Base-by-base conservation (phyloP, 352 stramenopile genomes). In the Phytophthora aleatoria region DNA sequence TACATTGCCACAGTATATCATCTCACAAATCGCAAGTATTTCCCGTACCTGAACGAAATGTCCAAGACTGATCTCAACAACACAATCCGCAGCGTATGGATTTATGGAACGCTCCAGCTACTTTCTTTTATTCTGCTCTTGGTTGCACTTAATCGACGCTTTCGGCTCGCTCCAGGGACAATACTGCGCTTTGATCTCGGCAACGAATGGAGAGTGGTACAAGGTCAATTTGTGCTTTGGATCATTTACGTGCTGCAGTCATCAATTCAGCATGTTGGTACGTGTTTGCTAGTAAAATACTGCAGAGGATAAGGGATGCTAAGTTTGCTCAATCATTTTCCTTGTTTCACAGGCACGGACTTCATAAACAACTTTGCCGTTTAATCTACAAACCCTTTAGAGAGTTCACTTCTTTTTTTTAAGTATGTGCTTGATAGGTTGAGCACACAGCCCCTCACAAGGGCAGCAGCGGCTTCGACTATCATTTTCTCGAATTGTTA, bases 201-300 rank as follows among this genome's bases (percentile, higher is more conserved):
- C 16, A 64, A 52, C 12, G 61, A 83, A 33, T 75, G 64, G 61
- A 35, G 38, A 30, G 43, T 66, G 20, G 58, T 79, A 1, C 74
- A 83, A 59, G 36, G 50, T 4, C 54, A 74, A 38, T 60, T 74
- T 12, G 47, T 76, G 24, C 58, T 81, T n/a, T 81, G 69, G 69
- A 61, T 78, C 15, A 56, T 76, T 31, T 73, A 72, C 49, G 57
- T 73, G 42, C 43, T 81, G 16, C 65, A 76, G 42, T 70, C 57
- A 15, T 64, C 67, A 2, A 62, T 74, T 33, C 58, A 74, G 9
- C 70, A 79, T 49, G 65, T 68, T 41, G 66, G 70, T 76, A 49
- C 47, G 53, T 61, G 30, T 36, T 6, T 48, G 26, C 10, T 33
- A 43, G n/a, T 30, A 31, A 41, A 43, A 12, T 24, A 12, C 1